Conservation (phyloP, 139 green algal genomes). For the Klebsormidium nitens region DNA sequence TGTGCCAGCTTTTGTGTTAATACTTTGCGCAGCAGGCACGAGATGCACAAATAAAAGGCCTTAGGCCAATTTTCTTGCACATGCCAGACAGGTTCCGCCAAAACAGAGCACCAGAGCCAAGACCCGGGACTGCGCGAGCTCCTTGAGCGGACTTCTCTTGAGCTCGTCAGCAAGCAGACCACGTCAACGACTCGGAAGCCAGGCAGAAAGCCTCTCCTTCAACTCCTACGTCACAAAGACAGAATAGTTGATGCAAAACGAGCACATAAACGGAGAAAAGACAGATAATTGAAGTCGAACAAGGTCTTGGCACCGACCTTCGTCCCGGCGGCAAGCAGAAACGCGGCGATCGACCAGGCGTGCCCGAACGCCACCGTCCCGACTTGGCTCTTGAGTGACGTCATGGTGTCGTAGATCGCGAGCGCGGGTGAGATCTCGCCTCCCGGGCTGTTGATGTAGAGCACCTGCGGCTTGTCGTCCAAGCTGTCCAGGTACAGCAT, state of each 20-base stretch:
- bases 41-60: too few relatives aligned
- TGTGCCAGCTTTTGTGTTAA: too few relatives aligned
- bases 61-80: too few relatives aligned
- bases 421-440: conserved; percentile 81
- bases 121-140: too few relatives aligned
- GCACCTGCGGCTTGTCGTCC: conserved; percentile 75
- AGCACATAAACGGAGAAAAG: background rate
- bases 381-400: conserved; percentile 81
- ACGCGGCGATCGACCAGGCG: conserved; percentile 92
- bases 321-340: conserved; percentile 84
- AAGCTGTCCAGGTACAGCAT: conserved; percentile 86
- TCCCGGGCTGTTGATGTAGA: conserved; percentile 88
- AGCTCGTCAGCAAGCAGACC: background rate
- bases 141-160: too few relatives aligned
- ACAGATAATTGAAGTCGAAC: background rate
- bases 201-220: background rate
- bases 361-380: conserved; percentile 91
- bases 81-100: too few relatives aligned
- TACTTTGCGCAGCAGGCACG: too few relatives aligned
- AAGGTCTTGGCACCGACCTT: conserved; percentile 57
- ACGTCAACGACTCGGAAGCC: background rate
- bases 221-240: background rate
- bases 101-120: too few relatives aligned
- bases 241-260: background rate
- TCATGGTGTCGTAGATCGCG: conserved; percentile 96